Evolutionary conservation across 495 filamentous ascomycete genomes (phyloP), one percentile per base, ranked within the genome.

Genomic region (Podospora australis): DNA sequence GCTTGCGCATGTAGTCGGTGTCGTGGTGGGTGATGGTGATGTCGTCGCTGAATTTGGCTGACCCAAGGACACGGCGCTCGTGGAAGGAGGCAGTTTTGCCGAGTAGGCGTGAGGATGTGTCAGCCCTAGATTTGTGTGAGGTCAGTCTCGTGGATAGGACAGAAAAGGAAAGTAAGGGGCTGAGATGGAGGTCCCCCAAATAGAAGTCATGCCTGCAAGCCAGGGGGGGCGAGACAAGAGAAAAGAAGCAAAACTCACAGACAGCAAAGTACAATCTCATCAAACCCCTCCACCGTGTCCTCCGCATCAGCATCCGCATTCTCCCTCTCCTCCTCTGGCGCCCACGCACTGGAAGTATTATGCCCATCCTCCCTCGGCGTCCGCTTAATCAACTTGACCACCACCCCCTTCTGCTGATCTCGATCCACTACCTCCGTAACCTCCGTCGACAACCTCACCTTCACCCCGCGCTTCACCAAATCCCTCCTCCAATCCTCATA

Each of bases 1-100:
- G 79, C 14, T 74, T 72, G 41, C 79, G 72, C 69, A 91, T 87
- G 69, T 91, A 94, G 2, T 75, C 59, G n/a, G 68, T 64, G 65
- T 94, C 87, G 39, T 72, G 78, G 62, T 94, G 87, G 20, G 87
- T 92, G 59, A 92, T 78, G 21, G 87, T 94, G 53, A 91, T 79
- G 61, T 94, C 87, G 70, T 90, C 79, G 62, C 74, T 87, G 64
- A 89, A 90, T 47, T 78, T 81, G n/a, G 84, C 84, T 30, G 80
- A 80, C 28, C 83, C 81, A 1, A 91, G 78, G 26, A 91, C 80
- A 20, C 69, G 78, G 23, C 66, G 74, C 58, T 91, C 87, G 32
- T 71, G 72, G 71, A 77, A 78, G 21, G 77, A 80, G 21, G 84
- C 73, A 23, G 80, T 78, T 29, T 70, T 65, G 46, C 73, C 78